These are phyloP conservation scores for Ceratorhiza oryzae-sativae DNA, from an alignment of 1,284 basidiomycete genomes.

Conservation along the genomic window DNA sequence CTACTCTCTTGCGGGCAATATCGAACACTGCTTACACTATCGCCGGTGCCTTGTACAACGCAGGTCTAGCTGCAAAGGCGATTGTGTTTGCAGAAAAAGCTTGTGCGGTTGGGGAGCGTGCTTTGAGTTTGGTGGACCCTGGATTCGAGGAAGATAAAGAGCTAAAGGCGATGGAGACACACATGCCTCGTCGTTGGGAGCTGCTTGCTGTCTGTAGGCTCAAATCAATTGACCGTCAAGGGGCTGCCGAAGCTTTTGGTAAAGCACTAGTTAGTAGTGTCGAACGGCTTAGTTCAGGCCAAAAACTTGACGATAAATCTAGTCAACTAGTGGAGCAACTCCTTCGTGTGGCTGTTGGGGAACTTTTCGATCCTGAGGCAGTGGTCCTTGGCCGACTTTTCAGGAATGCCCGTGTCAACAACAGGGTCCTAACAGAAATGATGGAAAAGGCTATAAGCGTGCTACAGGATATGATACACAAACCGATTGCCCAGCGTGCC, in stretches of 20 bases:
- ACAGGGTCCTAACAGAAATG: constrained; percentile 44
- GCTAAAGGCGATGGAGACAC: constrained; percentile 33
- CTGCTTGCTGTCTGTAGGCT: constrained; percentile 47
- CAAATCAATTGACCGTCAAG: constrained; percentile 44
- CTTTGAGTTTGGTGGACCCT: constrained; percentile 6
- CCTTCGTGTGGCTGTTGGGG: constrained; percentile 46
- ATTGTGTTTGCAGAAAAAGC: constrained; percentile 40
- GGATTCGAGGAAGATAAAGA: constrained; percentile 38
- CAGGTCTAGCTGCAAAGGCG: constrained; percentile 38
- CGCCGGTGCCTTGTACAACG: constrained; percentile 51
- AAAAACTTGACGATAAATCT: constrained; percentile 31
- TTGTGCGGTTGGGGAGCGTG: constrained; percentile 40
- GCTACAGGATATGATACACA: constrained; percentile 45
- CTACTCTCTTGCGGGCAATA: constrained; percentile 40
- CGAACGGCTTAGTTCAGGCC: background rate
- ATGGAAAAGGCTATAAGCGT: constrained; percentile 45
- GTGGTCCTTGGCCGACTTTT: constrained; percentile 26
- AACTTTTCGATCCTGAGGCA: constrained; percentile 41
- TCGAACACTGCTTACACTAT: constrained; percentile 51
- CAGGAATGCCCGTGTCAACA: constrained; percentile 44
- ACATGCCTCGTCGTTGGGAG: constrained; percentile 48
- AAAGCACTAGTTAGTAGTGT: constrained; percentile 24
- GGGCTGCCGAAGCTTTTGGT: background rate
- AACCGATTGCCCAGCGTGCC: constrained; percentile 22
- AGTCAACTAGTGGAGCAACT: constrained; percentile 41